phyloP scores from a whole-genome alignment of 1,284 basidiomycete species.

The Athelia psychrophila region DNA sequence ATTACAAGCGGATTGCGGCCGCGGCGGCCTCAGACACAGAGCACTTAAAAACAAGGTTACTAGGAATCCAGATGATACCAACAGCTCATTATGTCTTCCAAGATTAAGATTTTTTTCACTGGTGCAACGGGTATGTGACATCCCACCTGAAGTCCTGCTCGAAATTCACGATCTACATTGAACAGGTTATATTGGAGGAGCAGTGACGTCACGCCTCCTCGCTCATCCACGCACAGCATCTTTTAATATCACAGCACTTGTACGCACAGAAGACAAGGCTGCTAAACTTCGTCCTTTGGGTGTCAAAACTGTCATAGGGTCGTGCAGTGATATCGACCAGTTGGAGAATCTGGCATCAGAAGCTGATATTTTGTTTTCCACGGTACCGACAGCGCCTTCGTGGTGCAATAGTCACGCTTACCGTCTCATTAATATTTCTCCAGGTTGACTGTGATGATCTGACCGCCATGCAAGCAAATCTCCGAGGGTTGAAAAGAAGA shows the following conservation, averaged over 20 bases:
- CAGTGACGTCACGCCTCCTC: constrained; percentile 20
- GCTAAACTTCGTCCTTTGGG: constrained; percentile 14
- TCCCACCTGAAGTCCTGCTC: not conserved
- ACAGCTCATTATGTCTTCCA: not conserved
- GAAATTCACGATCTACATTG: not conserved
- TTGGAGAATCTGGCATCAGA: constrained; percentile 18
- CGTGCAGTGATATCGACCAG: constrained; percentile 9
- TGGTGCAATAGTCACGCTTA: not conserved
- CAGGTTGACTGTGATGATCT: constrained; percentile 20
- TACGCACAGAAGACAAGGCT: constrained; percentile 21
- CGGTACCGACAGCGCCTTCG: constrained; percentile 13
- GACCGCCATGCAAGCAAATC: constrained; percentile 15
- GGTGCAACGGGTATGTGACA: not conserved
- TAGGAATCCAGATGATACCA: not conserved
- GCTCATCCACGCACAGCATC: constrained; percentile 12
- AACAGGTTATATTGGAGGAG: constrained; percentile 24
- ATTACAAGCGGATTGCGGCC: too few species aligned
- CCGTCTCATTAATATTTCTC: not conserved
- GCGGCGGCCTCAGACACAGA: not conserved
- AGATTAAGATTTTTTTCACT: not conserved
- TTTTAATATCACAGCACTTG: constrained; percentile 20
- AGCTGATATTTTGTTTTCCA: constrained; percentile 22
- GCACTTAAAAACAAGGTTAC: not conserved
- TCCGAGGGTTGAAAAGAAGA: constrained; percentile 19
- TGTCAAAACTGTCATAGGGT: constrained; percentile 19